Base-by-base conservation (phyloP, 495 filamentous ascomycete species). In the Schizothecium vesticola region DNA sequence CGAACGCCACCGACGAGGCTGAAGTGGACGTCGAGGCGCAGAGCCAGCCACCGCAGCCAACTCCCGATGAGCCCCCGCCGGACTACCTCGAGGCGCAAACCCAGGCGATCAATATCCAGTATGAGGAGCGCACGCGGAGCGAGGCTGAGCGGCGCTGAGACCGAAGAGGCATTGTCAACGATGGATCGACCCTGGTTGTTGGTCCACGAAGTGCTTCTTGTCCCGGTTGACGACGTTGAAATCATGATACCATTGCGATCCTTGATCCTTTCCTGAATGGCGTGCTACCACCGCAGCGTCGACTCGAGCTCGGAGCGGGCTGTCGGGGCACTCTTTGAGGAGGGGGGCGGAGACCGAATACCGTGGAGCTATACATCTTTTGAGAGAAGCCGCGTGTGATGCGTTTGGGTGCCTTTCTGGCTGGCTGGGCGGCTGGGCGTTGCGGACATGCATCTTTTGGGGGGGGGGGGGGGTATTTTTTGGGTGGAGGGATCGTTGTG, bases 71-170 rank as follows among this genome's bases (percentile, higher is more conserved):
- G 68, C 93, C 94, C 19, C 95, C 95, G 31, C 95, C 95, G 36
- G 92, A 91, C 43, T 99, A 99, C 77, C 91, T 97, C 74, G 93
- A 97, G 75, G 91, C 89, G 29, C 95, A 97, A 78, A 84, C 87
- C 66, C 87, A 90, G 68, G 92, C 90, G 69, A 83, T 97, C n/a
- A 75, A 70, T 59, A 80, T 79, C 58, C 78, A 76, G 43, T 77
- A 85, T 25, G 84, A 86, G 58, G 76, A 85, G 67, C 78, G 78
- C 19, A 71, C 79, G 77, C 73, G 82, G 21, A 77, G 82, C 56
- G 82, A 80, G 60, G 81, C 79, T 23, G 82, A 85, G 66, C 74
- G 80, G 56, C 74, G 77, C 29, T 79, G 70, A 79, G 63, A 13
- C 10, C 26, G 51, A 5, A 36, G 28, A n/a, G 22, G 26, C 33